Base-by-base conservation (phyloP, 2,329 filamentous ascomycete species). In the Endoconidiophora polonica region DNA sequence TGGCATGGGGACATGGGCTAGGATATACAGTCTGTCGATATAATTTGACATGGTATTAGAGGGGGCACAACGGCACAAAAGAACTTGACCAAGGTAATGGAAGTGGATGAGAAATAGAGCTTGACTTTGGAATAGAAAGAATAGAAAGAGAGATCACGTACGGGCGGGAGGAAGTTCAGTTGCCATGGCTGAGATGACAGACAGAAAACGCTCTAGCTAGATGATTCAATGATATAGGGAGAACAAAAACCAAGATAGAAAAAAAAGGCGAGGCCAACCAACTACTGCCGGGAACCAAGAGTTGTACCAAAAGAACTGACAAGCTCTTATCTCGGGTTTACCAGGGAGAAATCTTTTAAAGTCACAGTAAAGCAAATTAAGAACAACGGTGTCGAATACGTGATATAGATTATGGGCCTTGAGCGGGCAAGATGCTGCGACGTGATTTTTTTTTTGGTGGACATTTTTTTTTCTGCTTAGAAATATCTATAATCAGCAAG, bases 111-210 rank as follows among this genome's bases (percentile, higher is more conserved):
- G 6, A 12, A 1, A 22, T 18, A 43, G 20, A 37, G 24, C 29
- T 16, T 33, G 44, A 18, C 23, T 33, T 20, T 12, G 44, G 14
- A 22, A 18, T 10, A 37, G 4, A 46, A 16, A 45, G 20, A 48
- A 29, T 24, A 42, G 38, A 49, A 20, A 49, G 44, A n/a, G 18
- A 23, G n/a, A 33, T 33, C 12, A 49, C 45, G 23, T 47, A 47
- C 45, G 33, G 33, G 22, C 45, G 33, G 36, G 37, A 39, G 45
- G 45, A 38, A 47, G 45, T 20, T 43, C 20, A 43, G 40, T 18
- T 22, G 40, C 40, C 39, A 49, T 49, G 47, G 16, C 14, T 42
- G 24, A 43, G 23, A 41, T 42, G 23, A 41, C n/a, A 16, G 10
- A 41, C 20, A 20, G 24, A 4, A 22, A 24, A 43, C 3, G 22